phyloP scores from a whole-genome alignment of 139 green algal species.

The Marvania coccoides region DNA sequence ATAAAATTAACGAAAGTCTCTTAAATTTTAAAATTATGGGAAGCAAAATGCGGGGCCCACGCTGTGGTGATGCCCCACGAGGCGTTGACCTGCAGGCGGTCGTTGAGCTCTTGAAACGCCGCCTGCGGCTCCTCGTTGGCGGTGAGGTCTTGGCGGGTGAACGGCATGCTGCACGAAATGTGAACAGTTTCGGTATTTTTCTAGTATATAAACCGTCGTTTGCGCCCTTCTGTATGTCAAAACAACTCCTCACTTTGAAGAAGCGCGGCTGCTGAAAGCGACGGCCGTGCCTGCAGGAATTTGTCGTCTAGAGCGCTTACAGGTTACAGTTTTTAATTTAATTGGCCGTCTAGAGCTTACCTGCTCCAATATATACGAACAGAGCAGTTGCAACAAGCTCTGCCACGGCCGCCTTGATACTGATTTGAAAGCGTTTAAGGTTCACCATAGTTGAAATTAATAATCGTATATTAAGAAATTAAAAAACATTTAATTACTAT shows the following conservation, averaged over 20 bases:
- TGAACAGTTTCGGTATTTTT: neutral
- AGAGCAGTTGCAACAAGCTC: slow-evolving; percentile 13
- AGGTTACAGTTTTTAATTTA: neutral
- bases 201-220: neutral
- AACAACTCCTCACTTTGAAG: too few relatives aligned
- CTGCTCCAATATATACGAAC: neutral
- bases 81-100: neutral
- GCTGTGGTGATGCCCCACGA: slow-evolving; percentile 18
- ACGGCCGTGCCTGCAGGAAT: neutral
- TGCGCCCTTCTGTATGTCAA: too few relatives aligned
- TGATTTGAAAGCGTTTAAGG: neutral
- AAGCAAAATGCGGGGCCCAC: too few relatives aligned
- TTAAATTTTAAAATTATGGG: too few relatives aligned
- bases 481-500: neutral
- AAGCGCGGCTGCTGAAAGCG: neutral
- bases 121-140: neutral
- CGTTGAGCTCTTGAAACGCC: slow-evolving; percentile 3
- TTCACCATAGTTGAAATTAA: neutral
- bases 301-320: neutral
- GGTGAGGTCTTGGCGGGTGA: neutral
- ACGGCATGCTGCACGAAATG: neutral
- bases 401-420: slow-evolving; percentile 16
- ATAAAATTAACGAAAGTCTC: too few relatives aligned
- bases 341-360: too few relatives aligned
- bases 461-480: neutral